These are phyloP conservation scores for Saccharomycopsis oosterbeekiorum DNA, from an alignment of 805 yeast genomes.

Conservation along the genomic window DNA sequence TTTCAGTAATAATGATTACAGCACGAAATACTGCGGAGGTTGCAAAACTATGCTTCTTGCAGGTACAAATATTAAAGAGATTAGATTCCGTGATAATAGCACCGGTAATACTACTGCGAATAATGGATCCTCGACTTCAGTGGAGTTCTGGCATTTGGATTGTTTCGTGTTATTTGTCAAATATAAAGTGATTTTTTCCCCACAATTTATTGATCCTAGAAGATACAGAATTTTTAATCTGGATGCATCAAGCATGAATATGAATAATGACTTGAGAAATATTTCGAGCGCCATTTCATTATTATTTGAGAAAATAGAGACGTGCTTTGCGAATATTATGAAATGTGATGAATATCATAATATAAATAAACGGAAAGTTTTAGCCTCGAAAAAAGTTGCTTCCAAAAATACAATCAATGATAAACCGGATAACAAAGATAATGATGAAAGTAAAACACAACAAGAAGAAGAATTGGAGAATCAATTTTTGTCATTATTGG, in stretches of 20 bases:
- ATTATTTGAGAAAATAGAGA: constrained; percentile 6
- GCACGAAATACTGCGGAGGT: constrained; percentile 13
- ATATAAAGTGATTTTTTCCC: constrained; percentile 12
- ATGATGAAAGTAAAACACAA: not conserved
- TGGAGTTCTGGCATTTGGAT: constrained; percentile 16
- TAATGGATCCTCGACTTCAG: not conserved
- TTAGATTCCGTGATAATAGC: constrained; percentile 3
- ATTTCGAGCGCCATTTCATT: not conserved
- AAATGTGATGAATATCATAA: not conserved
- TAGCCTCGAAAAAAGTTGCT: not conserved
- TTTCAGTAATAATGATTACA: constrained; percentile 12
- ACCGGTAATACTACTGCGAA: not conserved
- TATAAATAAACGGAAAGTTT: not conserved
- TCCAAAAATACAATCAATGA: not conserved
- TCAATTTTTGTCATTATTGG: not conserved
- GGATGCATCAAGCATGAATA: constrained; percentile 12
- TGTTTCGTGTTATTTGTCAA: constrained; percentile 7
- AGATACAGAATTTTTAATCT: constrained; percentile 14
- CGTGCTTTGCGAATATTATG: not conserved
- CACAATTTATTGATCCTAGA: constrained; percentile 16
- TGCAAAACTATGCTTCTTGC: constrained; percentile 14
- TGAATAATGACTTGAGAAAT: constrained; percentile 10
- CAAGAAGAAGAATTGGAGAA: not conserved
- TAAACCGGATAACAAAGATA: not conserved
- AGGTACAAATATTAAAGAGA: constrained; percentile 10